Conservation (phyloP, 2,329 filamentous ascomycete genomes). For the Waltergamsia citrina region DNA sequence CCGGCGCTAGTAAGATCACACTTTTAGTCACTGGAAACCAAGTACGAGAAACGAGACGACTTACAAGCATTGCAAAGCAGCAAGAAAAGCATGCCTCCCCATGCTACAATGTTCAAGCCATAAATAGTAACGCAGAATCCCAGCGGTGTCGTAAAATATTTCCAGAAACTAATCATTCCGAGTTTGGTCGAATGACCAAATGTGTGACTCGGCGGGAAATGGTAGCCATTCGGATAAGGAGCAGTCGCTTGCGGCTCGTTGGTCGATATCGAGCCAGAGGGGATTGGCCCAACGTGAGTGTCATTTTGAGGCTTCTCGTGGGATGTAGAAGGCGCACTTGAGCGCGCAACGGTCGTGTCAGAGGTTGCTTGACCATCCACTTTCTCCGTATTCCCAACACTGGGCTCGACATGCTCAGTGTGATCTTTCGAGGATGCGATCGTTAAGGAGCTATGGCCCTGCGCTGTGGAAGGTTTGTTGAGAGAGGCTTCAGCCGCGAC, state of each 20-base stretch:
- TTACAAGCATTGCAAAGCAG: conserved; percentile 60
- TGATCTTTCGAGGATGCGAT: no score
- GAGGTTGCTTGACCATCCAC: no score
- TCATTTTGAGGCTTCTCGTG: not conserved
- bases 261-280: not conserved
- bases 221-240: conserved; percentile 53
- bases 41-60: conserved; percentile 1
- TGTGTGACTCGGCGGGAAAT: conserved; percentile 53
- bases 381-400: no score
- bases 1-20: conserved; percentile 31
- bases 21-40: no score
- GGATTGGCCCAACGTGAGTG: not conserved
- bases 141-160: conserved; percentile 64
- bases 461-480: no score
- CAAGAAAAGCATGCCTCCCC: conserved; percentile 87
- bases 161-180: conserved; percentile 53
- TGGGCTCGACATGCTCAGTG: no score
- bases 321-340: not conserved
- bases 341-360: no score
- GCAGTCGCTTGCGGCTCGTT: conserved; percentile 20
- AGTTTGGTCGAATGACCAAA: conserved; percentile 49
- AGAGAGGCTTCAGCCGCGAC: no score
- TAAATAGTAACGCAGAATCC: conserved; percentile 75
- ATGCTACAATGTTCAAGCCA: conserved; percentile 73
- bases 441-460: no score